Evolutionary conservation across 2,329 filamentous ascomycete genomes (phyloP), one percentile per base, ranked within the genome.

Genomic region (Fusarium piperis): DNA sequence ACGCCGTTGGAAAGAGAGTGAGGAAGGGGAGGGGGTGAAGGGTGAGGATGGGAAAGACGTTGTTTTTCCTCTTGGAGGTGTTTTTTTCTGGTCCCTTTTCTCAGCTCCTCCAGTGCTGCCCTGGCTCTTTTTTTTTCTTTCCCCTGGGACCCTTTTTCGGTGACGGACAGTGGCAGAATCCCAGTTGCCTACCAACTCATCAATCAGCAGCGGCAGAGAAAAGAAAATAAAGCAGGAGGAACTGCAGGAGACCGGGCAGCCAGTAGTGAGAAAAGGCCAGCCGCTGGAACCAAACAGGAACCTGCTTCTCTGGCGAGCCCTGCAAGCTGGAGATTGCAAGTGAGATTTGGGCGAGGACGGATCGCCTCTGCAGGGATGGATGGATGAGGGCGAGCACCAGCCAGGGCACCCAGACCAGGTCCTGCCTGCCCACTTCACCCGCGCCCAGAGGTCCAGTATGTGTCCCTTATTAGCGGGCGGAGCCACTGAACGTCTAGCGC

Each of bases 281-380:
- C 67, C 62, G 48, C 39, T 71, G 52, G 52, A 55, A 55, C 52
- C 64, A 26, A 63, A 64, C 65, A 46, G 38, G 56, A 51, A 51
- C 58, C 59, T 66, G 52, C 61, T 59, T 39, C 35, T 16, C 51
- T 52, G 53, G 16, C 11, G 16, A 39, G 58, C 57, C 64, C 66
- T 68, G 64, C 63, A 68, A 66, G 61, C 75, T 76, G 74, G 75
- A 77, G 75, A 77, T 77, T 77, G 67, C 74, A 77, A 70, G 75
- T 77, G 71, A 77, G 73, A 77, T 77, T 76, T 78, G 72, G 72
- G 61, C 71, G 75, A 74, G 70, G 69, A 74, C 71, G 74, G 78
- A 79, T 79, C 78, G 78, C 71, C 77, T 75, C 71, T 78, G 78
- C 78, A 79, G 78, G 78, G 78, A 77, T 48, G 16, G 44, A 46